Conservation (phyloP, 2,329 filamentous ascomycete species). For the Calonectria leucothoes region DNA sequence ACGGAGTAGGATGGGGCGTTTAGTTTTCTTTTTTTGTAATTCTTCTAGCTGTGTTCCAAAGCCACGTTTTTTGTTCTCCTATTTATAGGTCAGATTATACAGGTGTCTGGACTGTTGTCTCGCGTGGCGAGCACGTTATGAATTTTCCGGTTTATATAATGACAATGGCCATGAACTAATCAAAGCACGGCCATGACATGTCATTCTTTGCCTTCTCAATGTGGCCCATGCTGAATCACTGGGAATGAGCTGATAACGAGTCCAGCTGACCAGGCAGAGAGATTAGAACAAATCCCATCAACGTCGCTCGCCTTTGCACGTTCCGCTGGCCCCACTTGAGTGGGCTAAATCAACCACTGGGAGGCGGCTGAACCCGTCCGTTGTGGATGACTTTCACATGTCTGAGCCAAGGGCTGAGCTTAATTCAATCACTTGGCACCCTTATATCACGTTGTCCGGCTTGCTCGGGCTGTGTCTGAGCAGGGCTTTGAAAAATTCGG, state of each 20-base stretch:
- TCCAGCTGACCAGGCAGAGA: neutral
- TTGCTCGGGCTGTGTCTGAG: conserved; percentile 4
- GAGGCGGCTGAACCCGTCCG: neutral
- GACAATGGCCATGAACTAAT: conserved; percentile 11
- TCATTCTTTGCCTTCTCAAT: neutral
- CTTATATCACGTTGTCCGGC: conserved; percentile 24
- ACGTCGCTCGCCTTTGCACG: neutral
- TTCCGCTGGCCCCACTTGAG: conserved; percentile 14
- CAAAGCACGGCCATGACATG: neutral
- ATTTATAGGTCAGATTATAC: neutral
- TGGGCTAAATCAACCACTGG: conserved; percentile 8
- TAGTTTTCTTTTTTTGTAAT: neutral
- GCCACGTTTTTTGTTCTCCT: neutral
- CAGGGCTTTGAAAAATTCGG: conserved; percentile 24
- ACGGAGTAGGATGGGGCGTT: conserved; percentile 20
- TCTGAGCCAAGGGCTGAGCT: conserved; percentile 15
- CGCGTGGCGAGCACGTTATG: neutral
- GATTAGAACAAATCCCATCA: neutral
- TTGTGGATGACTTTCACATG: conserved; percentile 25
- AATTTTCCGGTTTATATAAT: conserved; percentile 14
- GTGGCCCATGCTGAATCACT: neutral
- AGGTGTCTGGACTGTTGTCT: neutral
- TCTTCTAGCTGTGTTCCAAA: neutral
- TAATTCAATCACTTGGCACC: conserved; percentile 17
- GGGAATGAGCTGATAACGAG: conserved; percentile 1